Base-by-base conservation (phyloP, 139 green algal species). In the Chlamydomonas applanata region DNA sequence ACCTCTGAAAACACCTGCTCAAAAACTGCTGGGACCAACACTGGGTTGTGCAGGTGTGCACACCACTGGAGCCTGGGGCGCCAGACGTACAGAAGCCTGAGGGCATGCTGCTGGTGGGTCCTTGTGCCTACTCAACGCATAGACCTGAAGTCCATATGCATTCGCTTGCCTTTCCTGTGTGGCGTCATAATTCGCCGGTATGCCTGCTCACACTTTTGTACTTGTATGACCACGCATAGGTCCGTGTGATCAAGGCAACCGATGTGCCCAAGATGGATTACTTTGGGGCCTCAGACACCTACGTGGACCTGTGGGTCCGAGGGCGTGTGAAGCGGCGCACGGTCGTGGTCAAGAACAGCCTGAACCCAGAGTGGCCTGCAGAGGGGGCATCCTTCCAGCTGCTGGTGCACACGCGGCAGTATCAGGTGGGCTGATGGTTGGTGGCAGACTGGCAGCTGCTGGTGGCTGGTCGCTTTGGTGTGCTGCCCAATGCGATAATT, bases 231-330 rank as follows among this genome's bases (percentile, higher is more conserved):
- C n/a, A n/a, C n/a, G n/a, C n/a, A n/a, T n/a, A 66, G 59, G 59
- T 66, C 20, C n/a, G 59, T 4, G n/a, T 66, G 3, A 25, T 66
- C 13, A 35, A 27, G 11, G 59, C 59, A 16, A 36, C 3, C 5
- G 16, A 36, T 19, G 25, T 66, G 27, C 59, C 59, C 59, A 66
- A 66, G 59, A 66, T 36, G 27, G 59, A 36, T 4, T 36, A 44
- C 25, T 66, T 24, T 24, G 59, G 59, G 4, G 9, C 5, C 17
- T 24, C 27, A 19, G 59, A 66, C 59, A 35, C 59, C 5, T 66
- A 66, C 27, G 59, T 66, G 59, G 59, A 66, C 59, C 27, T 66
- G n/a, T 66, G 59, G 59, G 59, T 66, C 17, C 24, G 59, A 9
- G 59, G 59, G 5, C 59, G 59, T 4, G 27, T 66, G 19, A 66